A percentile compares a stretch with the other conserved stretches of the same genome.
Evolutionary conservation across 805 yeast genomes (phyloP).

Genomic region (Metschnikowia chrysomelidarum): DNA sequence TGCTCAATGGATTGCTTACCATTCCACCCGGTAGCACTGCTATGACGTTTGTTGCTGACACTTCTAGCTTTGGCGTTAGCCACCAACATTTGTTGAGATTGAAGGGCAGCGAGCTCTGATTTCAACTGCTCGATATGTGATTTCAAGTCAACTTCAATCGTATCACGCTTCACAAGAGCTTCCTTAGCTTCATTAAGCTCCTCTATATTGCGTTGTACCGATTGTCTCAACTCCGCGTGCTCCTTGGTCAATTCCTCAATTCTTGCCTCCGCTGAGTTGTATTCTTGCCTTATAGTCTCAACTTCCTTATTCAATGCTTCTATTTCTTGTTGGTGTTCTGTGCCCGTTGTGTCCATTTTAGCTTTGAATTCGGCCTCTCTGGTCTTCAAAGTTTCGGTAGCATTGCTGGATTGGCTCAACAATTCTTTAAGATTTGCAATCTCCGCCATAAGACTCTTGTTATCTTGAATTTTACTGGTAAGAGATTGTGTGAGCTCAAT

Average conservation of each 20-base stretch:
- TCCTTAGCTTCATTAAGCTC: slow-evolving; percentile 61
- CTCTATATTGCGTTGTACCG: slow-evolving; percentile 58
- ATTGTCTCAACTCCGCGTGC: slow-evolving; percentile 62
- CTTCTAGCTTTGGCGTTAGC: slow-evolving; percentile 32
- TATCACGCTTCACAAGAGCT: slow-evolving; percentile 55
- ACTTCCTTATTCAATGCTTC: slow-evolving; percentile 55
- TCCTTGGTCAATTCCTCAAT: slow-evolving; percentile 58
- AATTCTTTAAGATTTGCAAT: slow-evolving; percentile 45
- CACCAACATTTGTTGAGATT: slow-evolving; percentile 37
- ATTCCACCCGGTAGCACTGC: slow-evolving; percentile 38
- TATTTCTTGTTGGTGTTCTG: slow-evolving; percentile 49
- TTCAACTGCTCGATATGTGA: slow-evolving; percentile 56
- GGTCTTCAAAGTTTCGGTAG: slow-evolving; percentile 52
- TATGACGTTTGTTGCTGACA: slow-evolving; percentile 40
- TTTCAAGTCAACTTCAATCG: slow-evolving; percentile 65
- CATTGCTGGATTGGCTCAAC: slow-evolving; percentile 52
- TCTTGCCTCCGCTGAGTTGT: slow-evolving; percentile 55
- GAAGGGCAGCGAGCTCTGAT: slow-evolving; percentile 48
- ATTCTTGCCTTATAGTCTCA: slow-evolving; percentile 51
- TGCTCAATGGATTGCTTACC: slow-evolving; percentile 35
- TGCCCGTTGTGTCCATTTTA: slow-evolving; percentile 43
- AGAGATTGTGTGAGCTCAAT: slow-evolving; percentile 88
- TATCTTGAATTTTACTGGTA: slow-evolving; percentile 76
- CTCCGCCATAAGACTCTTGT: slow-evolving; percentile 65
- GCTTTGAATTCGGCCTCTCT: slow-evolving; percentile 55